phyloP scores from a whole-genome alignment of 257 asterid species.

The Solanum chiquidenum region DNA sequence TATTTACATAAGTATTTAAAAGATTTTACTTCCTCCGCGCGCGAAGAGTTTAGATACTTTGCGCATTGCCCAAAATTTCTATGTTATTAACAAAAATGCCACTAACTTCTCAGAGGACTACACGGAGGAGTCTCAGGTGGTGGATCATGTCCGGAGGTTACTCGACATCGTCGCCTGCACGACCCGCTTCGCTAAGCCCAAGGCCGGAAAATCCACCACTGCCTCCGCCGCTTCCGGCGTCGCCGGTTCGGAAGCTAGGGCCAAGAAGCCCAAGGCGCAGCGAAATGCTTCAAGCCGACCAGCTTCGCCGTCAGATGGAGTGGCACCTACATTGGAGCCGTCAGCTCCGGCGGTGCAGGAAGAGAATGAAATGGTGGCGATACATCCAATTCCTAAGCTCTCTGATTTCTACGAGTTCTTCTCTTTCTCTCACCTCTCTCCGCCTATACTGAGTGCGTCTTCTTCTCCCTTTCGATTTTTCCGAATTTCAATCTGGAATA shows the following conservation, averaged over 20 bases:
- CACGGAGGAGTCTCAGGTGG: conserved; percentile 59
- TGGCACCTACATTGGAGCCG: conserved; percentile 4
- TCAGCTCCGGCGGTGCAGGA: conserved; percentile 49
- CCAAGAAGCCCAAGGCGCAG: conserved; percentile 37
- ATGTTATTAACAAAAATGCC: conserved; percentile 36
- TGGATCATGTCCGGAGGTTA: conserved; percentile 80
- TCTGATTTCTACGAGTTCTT: conserved; percentile 96
- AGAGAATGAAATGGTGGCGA: conserved; percentile 88
- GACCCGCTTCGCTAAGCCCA: conserved; percentile 80
- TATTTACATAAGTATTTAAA: not conserved
- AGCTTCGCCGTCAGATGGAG: conserved; percentile 42
- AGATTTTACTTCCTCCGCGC: not conserved
- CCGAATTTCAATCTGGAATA: not conserved
- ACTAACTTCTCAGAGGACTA: conserved; percentile 66
- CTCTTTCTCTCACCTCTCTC: conserved; percentile 68
- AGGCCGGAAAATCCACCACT: conserved; percentile 18
- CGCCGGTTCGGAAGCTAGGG: conserved; percentile 27
- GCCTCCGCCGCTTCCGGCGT: conserved; percentile 2
- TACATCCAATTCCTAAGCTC: conserved; percentile 92
- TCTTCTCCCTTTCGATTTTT: not conserved
- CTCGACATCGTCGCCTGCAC: conserved; percentile 95
- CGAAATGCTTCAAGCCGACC: conserved; percentile 28
- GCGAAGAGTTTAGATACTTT: not conserved
- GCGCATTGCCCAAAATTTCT: not conserved
- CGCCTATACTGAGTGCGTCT: conserved; percentile 76